Evolutionary conservation across 2,329 filamentous ascomycete genomes (phyloP).

Genomic region (Penicillium sp.): DNA sequence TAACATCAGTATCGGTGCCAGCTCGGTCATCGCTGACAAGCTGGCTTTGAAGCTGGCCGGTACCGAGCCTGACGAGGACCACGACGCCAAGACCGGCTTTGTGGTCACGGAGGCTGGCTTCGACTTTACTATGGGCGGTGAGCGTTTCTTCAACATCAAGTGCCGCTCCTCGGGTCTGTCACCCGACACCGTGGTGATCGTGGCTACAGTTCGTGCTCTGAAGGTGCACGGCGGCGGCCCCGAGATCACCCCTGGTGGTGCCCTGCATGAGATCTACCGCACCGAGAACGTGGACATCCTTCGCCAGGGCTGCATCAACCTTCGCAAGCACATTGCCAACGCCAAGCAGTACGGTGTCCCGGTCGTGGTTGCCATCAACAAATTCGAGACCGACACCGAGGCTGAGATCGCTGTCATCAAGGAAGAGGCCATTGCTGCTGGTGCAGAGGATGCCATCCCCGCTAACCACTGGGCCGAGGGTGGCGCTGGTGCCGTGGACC

Average conservation of each 20-base stretch:
- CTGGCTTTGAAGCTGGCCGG: conserved; percentile 93
- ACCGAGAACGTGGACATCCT: conserved; percentile 92
- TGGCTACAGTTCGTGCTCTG: conserved; percentile 89
- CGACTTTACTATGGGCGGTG: conserved; percentile 99
- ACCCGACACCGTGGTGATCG: conserved; percentile 90
- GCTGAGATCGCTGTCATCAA: conserved; percentile 86
- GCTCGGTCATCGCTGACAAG: conserved; percentile 90
- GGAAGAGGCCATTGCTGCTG: conserved; percentile 86
- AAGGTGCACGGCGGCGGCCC: conserved; percentile 97
- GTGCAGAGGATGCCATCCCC: conserved; percentile 88
- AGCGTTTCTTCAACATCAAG: conserved; percentile 99
- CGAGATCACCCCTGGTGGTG: conserved; percentile 81
- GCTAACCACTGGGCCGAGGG: conserved; percentile 97
- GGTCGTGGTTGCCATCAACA: conserved; percentile 96
- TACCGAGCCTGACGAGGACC: conserved; percentile 86
- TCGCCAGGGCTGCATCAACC: conserved; percentile 84
- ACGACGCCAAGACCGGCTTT: conserved; percentile 78
- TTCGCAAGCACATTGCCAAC: conserved; percentile 92
- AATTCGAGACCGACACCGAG: conserved; percentile 88
- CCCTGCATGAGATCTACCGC: conserved; percentile 83
- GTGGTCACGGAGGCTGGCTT: conserved; percentile 97
- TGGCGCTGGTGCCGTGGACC: conserved; percentile 81
- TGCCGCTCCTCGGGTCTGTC: conserved; percentile 90
- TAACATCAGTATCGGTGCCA: conserved; percentile 97
- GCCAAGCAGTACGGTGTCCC: conserved; percentile 86